phyloP scores from a whole-genome alignment of 495 filamentous ascomycete species.

The Tuber brumale region DNA sequence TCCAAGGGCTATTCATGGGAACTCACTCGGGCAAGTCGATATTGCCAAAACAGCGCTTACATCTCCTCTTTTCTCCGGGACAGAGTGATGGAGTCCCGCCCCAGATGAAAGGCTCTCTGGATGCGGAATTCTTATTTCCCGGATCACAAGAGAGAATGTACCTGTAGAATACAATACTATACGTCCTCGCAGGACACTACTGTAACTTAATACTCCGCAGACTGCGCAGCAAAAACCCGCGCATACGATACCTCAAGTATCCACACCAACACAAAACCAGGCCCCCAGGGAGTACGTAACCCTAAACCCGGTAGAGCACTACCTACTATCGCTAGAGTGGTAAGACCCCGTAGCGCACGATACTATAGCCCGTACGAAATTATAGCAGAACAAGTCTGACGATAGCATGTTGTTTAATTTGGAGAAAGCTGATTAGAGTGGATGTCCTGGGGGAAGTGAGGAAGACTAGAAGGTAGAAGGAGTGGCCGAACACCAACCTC shows the following conservation, averaged over 20 bases:
- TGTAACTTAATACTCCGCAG: not conserved
- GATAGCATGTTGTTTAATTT: not conserved
- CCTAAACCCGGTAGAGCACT: not conserved
- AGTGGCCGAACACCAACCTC: not conserved
- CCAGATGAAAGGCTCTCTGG: not conserved
- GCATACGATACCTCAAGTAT: not conserved
- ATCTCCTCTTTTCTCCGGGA: not conserved
- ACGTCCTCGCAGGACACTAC: not conserved
- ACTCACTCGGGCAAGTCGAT: not conserved
- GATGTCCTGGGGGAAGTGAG: not conserved
- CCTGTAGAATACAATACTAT: not conserved
- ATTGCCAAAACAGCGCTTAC: not conserved
- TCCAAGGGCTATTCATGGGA: not conserved
- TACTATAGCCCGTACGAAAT: too few relatives aligned
- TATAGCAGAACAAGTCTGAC: not conserved
- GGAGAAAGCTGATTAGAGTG: not conserved
- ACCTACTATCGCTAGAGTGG: not conserved
- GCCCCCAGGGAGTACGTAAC: not conserved
- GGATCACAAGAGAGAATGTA: not conserved
- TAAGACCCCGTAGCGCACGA: not conserved
- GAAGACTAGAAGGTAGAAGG: not conserved
- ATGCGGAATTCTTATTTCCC: not conserved
- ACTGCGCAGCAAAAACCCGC: not conserved
- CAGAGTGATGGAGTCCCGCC: not conserved
- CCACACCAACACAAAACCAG: not conserved